phyloP scores from a whole-genome alignment of 2,329 filamentous ascomycete genomes.

The Talaromyces sp. region DNA sequence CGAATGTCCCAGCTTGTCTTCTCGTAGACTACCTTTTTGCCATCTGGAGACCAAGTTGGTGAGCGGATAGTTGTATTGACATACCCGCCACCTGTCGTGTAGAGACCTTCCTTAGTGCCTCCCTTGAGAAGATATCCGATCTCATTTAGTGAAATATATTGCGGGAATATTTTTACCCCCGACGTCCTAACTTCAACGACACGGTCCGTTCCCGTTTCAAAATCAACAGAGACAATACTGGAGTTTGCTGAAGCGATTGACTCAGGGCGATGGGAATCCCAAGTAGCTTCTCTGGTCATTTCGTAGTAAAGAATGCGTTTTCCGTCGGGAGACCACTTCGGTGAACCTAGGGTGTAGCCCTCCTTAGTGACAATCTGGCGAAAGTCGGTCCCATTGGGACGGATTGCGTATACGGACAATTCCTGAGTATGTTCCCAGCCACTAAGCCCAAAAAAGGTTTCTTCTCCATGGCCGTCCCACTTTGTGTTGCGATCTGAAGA shows the following conservation, averaged over 20 bases:
- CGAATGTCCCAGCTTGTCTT: background rate
- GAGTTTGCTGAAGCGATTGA: slow-evolving; percentile 12
- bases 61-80: background rate
- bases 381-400: slow-evolving; percentile 34
- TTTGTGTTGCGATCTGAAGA: slow-evolving; percentile 39
- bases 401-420: slow-evolving; percentile 38
- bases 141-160: background rate
- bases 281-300: slow-evolving; percentile 36
- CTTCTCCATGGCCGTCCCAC: slow-evolving; percentile 39
- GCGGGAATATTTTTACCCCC: background rate
- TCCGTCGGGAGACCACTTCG: slow-evolving; percentile 35
- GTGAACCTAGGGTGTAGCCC: slow-evolving; percentile 35
- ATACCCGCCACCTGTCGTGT: background rate
- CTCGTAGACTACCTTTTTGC: background rate
- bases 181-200: background rate
- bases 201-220: slow-evolving; percentile 34
- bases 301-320: slow-evolving; percentile 37
- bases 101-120: background rate
- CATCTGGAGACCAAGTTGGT: slow-evolving; percentile 31
- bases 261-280: slow-evolving; percentile 26
- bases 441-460: slow-evolving; percentile 15
- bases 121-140: background rate
- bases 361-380: slow-evolving; percentile 28
- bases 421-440: slow-evolving; percentile 41
- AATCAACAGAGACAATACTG: slow-evolving; percentile 32